Base-by-base conservation (phyloP, 306 rosid species). In the Dryas drummondii region DNA sequence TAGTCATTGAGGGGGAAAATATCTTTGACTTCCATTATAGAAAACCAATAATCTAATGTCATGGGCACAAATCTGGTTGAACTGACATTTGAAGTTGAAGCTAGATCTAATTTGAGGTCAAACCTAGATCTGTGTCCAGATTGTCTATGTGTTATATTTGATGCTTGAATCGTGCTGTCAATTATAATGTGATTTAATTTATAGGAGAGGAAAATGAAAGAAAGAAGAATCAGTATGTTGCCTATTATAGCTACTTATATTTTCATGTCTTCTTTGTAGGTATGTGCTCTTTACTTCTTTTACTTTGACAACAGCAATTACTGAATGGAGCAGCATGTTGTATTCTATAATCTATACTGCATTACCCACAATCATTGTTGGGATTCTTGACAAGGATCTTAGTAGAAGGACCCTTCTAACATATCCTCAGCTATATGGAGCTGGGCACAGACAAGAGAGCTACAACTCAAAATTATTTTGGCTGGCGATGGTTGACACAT, bases 371-470 rank as follows among this genome's bases (percentile, higher is more conserved):
- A 90, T 94, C 60, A 80, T 86, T 68, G 99, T 94, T 65, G 99
- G 92, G 66, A 73, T 94, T 81, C 96, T 94, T 68, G 99, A 94
- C 92, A 94, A 94, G 87, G 96, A 94, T 84, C 87, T 94, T 59
- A 88, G 97, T 59, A 87, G 85, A 86, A 81, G 90, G 82, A 90
- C 97, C 57, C 97, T 94, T 67, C 76, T 88, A 62, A 72, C 57
- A 51, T 41, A 75, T 79, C 99, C 99, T 75, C 97, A 90, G 73
- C 99, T 94, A 68, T 94, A 92, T 12, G 92, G 93, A 57, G 92
- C 91, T 12, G 97, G 99, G 40, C 93, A 87, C 58, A 92, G 97
- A 82, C 78, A 90, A 11, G 97, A 94, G 78, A 81, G 92, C 66
- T 94, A 94, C 89, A 94, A 94, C 90, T 78, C 86, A 52, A 81